Conservation (phyloP, 1,284 basidiomycete genomes). For the Rhizoctonia solani region DNA sequence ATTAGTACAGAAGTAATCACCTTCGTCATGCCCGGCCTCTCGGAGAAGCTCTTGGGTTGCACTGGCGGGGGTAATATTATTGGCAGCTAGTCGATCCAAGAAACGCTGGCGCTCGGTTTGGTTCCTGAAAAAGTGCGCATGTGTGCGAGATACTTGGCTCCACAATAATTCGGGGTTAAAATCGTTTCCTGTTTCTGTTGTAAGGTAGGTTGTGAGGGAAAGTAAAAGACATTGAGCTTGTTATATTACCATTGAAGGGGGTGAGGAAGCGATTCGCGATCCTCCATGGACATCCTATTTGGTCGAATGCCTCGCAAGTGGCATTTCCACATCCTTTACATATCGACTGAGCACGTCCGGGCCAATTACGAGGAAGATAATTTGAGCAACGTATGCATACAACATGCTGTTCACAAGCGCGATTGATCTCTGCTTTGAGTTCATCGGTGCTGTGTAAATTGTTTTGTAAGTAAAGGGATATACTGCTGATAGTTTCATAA, state of each 20-base stretch:
- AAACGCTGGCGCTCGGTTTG: conserved; percentile 3
- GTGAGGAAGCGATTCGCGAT: not conserved
- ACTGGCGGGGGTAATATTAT: not conserved
- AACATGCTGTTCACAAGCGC: conserved; percentile 15
- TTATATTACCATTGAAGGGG: conserved; percentile 2
- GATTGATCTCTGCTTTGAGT: conserved; percentile 5
- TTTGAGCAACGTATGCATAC: not conserved
- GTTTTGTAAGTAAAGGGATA: not conserved
- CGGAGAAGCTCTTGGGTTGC: not conserved
- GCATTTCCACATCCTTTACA: not conserved
- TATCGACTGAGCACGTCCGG: not conserved
- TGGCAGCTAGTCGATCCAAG: not conserved
- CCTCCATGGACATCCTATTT: not conserved
- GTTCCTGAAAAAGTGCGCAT: conserved; percentile 4
- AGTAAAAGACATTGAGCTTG: not conserved
- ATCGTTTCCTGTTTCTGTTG: not conserved
- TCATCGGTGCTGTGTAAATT: not conserved
- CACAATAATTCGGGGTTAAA: not conserved
- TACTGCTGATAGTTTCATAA: not conserved
- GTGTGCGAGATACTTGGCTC: not conserved
- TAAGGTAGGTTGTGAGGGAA: not conserved
- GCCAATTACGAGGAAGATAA: conserved; percentile 15
- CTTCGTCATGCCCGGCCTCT: not conserved
- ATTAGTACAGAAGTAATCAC: not conserved
- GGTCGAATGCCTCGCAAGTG: conserved; percentile 15